These are phyloP conservation scores for Cucumis cinereus DNA, from an alignment of 306 rosid species.

Conservation along the genomic window DNA sequence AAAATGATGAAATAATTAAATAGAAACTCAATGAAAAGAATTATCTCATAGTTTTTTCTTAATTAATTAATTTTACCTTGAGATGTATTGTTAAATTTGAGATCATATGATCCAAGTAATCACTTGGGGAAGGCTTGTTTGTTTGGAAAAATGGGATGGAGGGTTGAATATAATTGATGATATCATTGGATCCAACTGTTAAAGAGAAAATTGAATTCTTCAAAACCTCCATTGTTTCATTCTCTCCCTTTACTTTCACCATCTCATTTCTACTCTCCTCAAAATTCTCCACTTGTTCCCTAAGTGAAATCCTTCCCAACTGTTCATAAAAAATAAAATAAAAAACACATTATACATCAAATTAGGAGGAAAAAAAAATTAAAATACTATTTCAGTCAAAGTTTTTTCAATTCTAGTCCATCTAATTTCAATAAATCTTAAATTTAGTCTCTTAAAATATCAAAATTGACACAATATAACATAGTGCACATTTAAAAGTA, in stretches of 20 bases:
- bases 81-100: slow-evolving; percentile 36
- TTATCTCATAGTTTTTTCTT: neutral
- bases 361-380: too few relatives aligned
- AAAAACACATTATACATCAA: neutral
- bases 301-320: slow-evolving; percentile 36
- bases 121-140: slow-evolving; percentile 15
- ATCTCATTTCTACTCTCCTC: slow-evolving; percentile 22
- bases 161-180: slow-evolving; percentile 35
- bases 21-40: neutral
- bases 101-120: slow-evolving; percentile 27
- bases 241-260: slow-evolving; percentile 27
- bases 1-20: neutral
- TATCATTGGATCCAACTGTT: slow-evolving; percentile 42
- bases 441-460: too few relatives aligned
- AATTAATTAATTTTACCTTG: slow-evolving; percentile 19
- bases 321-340: neutral
- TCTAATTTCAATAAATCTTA: too few relatives aligned
- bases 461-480: too few relatives aligned
- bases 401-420: too few relatives aligned
- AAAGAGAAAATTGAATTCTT: slow-evolving; percentile 38
- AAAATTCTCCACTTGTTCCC: slow-evolving; percentile 33
- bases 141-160: slow-evolving; percentile 26
- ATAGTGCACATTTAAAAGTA: too few relatives aligned
- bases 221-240: slow-evolving; percentile 15
- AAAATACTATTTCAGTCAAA: too few relatives aligned